These are phyloP conservation scores for Gossypium longicalyx DNA, from an alignment of 345 rosid species.

Conservation along the genomic window DNA sequence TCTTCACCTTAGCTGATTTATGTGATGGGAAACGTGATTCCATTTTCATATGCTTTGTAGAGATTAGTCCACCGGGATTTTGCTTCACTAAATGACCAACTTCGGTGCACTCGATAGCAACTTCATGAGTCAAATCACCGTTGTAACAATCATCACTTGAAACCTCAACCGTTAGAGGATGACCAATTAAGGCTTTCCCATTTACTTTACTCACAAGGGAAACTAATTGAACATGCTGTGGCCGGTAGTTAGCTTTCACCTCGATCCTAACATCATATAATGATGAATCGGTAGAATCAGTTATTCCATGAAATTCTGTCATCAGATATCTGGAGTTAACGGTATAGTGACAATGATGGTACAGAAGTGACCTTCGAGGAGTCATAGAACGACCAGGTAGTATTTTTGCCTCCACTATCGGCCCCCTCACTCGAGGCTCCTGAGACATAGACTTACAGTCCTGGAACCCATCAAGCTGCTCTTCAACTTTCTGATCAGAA, in stretches of 20 bases:
- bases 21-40: slow-evolving; percentile 1
- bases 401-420: slow-evolving; percentile 25
- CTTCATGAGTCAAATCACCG: slow-evolving; percentile 21
- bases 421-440: slow-evolving; percentile 30
- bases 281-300: slow-evolving; percentile 24
- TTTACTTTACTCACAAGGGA: slow-evolving; percentile 78
- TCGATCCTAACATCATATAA: slow-evolving; percentile 66
- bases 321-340: slow-evolving; percentile 43
- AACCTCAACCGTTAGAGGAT: slow-evolving; percentile 61
- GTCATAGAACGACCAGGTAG: slow-evolving; percentile 29
- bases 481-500: slow-evolving; percentile 37
- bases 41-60: slow-evolving; percentile 27
- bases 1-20: slow-evolving; percentile 40
- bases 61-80: slow-evolving; percentile 26
- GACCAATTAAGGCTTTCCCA: slow-evolving; percentile 85
- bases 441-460: slow-evolving; percentile 35
- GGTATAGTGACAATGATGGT: slow-evolving; percentile 49
- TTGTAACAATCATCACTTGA: slow-evolving; percentile 33
- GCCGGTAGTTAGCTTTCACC: slow-evolving; percentile 65
- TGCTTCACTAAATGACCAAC: slow-evolving; percentile 20
- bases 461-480: slow-evolving; percentile 22
- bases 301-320: slow-evolving; percentile 40
- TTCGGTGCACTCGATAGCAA: not conserved
- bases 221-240: slow-evolving; percentile 75
- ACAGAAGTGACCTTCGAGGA: slow-evolving; percentile 51